Base-by-base conservation (phyloP, 176 grass and related monocot genomes). In the Avena eriantha region DNA sequence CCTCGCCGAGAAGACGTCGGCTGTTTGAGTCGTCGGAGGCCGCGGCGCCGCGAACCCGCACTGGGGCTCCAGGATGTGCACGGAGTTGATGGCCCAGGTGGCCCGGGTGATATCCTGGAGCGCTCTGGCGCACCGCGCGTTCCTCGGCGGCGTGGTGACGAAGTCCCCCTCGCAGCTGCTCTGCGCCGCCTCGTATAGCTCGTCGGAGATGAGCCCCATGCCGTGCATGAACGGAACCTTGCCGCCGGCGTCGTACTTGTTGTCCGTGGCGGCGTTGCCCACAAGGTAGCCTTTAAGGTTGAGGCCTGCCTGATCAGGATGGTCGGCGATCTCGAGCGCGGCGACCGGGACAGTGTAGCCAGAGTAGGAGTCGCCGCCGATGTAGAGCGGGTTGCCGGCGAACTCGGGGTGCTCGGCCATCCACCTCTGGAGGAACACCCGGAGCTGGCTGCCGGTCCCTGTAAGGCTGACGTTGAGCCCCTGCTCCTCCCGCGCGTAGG, bases 321-420 rank as follows among this genome's bases (percentile, higher is more conserved):
- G 1, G 61, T 65, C 0, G 4, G 88, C 88, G 77, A 97, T 87
- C 71, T 92, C 83, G 34, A 88, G 70, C 14, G 90, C 84, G 15
- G 90, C 49, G 1, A 97, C 86, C 8, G 94, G 90, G 29, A 97
- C 90, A 8, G 89, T 90, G 80, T 91, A 88, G 45, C 94, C 94
- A 34, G 94, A 91, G 77, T 93, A 93, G 46, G 94, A 96, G 86
- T 96, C 94, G n/a, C 94, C 94, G 69, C 91, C 86, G 84, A 96
- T 90, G 85, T 96, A 96, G 39, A 96, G 84, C 31, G 91, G 89
- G 82, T 93, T 93, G 16, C 69, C 18, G 54, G 54, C 6, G 54
- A 56, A 56, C 54, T 56, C 54, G 18, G 54, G 54, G 54, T 56
- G 54, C 2, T 56, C 18, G 54, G 54, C 54, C 18, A 56, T 18